Conservation (phyloP, 108 stramenopile genomes). For the Cylindrotheca closterium region DNA sequence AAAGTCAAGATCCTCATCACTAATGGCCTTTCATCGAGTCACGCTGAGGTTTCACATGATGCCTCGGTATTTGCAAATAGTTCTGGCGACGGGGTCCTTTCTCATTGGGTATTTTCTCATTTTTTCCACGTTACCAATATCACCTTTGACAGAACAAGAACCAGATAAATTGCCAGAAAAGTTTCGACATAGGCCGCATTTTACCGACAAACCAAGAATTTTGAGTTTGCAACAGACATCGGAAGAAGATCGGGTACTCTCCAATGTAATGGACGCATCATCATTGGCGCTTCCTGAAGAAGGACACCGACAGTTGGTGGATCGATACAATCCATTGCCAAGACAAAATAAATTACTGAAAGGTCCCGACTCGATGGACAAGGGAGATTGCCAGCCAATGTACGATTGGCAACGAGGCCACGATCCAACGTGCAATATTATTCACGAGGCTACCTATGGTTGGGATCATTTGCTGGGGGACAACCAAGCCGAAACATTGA, state of each 20-base stretch:
- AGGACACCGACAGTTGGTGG: conserved; percentile 3
- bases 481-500: neutral
- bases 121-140: neutral
- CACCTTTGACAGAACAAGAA: neutral
- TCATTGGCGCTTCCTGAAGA: neutral
- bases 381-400: conserved; percentile 44
- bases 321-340: conserved; percentile 16
- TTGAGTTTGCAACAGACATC: neutral
- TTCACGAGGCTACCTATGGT: conserved; percentile 55
- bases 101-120: too few species aligned
- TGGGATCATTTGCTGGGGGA: neutral
- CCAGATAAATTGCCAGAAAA: neutral
- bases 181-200: neutral
- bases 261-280: neutral
- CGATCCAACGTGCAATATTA: conserved; percentile 57
- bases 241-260: neutral
- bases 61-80: neutral
- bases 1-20: neutral
- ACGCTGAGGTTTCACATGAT: conserved; percentile 1
- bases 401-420: conserved; percentile 55
- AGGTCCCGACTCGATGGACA: conserved; percentile 35
- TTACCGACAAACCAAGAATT: neutral
- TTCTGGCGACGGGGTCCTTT: neutral
- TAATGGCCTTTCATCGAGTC: conserved; percentile 1
- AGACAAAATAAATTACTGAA: neutral